phyloP scores from a whole-genome alignment of 441 rosid genomes.

The Mallotus japonicus region DNA sequence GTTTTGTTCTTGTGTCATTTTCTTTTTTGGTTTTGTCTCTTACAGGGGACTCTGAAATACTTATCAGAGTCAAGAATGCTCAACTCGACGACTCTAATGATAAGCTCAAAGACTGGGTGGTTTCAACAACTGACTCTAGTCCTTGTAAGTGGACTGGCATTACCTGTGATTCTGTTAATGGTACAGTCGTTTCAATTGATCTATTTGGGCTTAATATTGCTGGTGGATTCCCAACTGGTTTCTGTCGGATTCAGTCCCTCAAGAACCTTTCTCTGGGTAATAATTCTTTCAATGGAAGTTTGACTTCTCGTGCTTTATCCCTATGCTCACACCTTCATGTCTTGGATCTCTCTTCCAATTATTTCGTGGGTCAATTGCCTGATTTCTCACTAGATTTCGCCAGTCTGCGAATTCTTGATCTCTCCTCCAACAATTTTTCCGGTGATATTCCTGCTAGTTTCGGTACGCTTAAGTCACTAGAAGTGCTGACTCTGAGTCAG shows the following conservation, averaged over 20 bases:
- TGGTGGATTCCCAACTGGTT: conserved; percentile 57
- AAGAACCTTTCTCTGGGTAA: conserved; percentile 36
- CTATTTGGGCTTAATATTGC: conserved; percentile 37
- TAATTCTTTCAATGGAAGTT: conserved; percentile 44
- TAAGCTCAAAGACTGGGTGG: conserved; percentile 53
- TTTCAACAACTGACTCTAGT: conserved; percentile 26
- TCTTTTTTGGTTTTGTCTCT: conserved; percentile 26
- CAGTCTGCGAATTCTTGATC: conserved; percentile 37
- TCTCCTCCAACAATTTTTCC: conserved; percentile 51
- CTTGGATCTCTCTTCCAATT: conserved; percentile 35
- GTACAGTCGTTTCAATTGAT: conserved; percentile 40
- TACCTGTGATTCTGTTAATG: conserved; percentile 36
- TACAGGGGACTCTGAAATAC: conserved; percentile 44
- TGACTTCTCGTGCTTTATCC: conserved; percentile 38
- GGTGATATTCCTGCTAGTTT: conserved; percentile 54
- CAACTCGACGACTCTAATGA: conserved; percentile 43
- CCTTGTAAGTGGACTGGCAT: conserved; percentile 75
- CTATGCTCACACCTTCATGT: conserved; percentile 46
- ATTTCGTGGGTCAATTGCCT: conserved; percentile 56
- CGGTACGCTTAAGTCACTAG: conserved; percentile 38
- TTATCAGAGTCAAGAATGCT: conserved; percentile 40
- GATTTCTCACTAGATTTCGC: conserved; percentile 40
- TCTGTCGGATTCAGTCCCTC: conserved; percentile 62
- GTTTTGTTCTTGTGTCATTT: conserved; percentile 23
- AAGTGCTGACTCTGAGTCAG: conserved; percentile 27